phyloP scores from a whole-genome alignment of 2,329 filamentous ascomycete species.

The Diaporthe capsici region DNA sequence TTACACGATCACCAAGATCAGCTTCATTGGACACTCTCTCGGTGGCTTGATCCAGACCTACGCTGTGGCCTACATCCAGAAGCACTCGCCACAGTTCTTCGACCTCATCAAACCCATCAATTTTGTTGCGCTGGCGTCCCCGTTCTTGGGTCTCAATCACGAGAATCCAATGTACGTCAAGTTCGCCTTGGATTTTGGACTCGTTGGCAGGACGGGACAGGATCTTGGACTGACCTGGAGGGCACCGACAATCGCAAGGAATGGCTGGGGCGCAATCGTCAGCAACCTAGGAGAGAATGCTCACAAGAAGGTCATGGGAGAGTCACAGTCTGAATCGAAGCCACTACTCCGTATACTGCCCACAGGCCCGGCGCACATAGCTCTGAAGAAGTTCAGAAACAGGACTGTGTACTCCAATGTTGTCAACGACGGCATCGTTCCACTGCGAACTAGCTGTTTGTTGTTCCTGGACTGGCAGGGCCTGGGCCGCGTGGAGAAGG shows the following conservation, averaged over 20 bases:
- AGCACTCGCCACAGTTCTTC: constrained; percentile 94
- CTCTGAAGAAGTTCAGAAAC: constrained; percentile 89
- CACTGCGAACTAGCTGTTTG: constrained; percentile 93
- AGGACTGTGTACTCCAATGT: constrained; percentile 96
- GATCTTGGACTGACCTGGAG: constrained; percentile 96
- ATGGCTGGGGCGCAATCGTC: constrained; percentile 90
- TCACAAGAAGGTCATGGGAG: constrained; percentile 70
- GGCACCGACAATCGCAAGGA: constrained; percentile 86
- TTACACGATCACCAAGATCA: constrained; percentile 94
- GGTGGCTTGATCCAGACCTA: constrained; percentile 94
- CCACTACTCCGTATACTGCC: constrained; percentile 90
- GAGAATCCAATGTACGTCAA: constrained; percentile 98
- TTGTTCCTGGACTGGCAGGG: constrained; percentile 98
- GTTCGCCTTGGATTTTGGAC: constrained; percentile 94
- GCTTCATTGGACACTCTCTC: constrained; percentile 92
- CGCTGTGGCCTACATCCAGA: constrained; percentile 95
- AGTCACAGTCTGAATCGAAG: constrained; percentile 84
- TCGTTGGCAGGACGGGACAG: constrained; percentile 96
- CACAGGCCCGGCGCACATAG: constrained; percentile 90
- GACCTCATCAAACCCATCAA: constrained; percentile 88
- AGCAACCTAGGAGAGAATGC: constrained; percentile 82
- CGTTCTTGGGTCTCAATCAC: constrained; percentile 92
- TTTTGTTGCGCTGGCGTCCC: constrained; percentile 89
- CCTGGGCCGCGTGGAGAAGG: constrained; percentile 92
- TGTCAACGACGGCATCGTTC: constrained; percentile 97